Evolutionary conservation across 139 green algal species (phyloP).

Genomic region (Edaphochlamys debaryana): DNA sequence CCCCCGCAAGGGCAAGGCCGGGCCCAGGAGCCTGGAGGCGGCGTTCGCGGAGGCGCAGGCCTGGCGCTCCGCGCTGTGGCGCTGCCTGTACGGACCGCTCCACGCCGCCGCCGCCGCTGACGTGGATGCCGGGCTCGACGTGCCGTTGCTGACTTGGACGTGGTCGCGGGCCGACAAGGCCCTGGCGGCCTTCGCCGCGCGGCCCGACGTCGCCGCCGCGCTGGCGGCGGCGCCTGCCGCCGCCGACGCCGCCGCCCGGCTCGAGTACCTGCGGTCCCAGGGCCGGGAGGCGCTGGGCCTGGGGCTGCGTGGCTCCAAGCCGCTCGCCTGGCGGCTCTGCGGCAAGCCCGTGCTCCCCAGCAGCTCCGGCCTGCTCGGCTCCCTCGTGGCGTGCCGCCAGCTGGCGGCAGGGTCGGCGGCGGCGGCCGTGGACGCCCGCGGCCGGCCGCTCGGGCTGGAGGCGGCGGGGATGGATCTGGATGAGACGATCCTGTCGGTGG

Average conservation of each 20-base stretch:
- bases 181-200: conserved; percentile 45
- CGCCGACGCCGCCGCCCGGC: neutral
- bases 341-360: conserved; percentile 80
- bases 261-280: conserved; percentile 36
- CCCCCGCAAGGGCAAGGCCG: too few relatives aligned
- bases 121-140: conserved; percentile 30
- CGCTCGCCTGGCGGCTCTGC: conserved; percentile 81
- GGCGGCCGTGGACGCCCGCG: conserved; percentile 33
- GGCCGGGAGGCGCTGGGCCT: conserved; percentile 51
- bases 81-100: conserved; percentile 52
- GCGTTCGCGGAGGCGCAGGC: conserved; percentile 52
- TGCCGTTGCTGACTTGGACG: conserved; percentile 66
- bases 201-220: neutral
- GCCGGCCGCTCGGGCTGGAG: conserved; percentile 35
- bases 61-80: conserved; percentile 63
- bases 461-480: conserved; percentile 52
- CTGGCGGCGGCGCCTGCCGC: neutral
- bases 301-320: conserved; percentile 57
- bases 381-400: conserved; percentile 25
- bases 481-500: conserved; percentile 16
- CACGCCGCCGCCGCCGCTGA: neutral
- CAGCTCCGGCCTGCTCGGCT: conserved; percentile 37
- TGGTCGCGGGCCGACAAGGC: conserved; percentile 69
- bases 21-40: too few relatives aligned
- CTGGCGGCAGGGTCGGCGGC: conserved; percentile 39